Evolutionary conservation across 23 red algal species (phyloP).

Genomic region (Gracilaria domingensis): DNA sequence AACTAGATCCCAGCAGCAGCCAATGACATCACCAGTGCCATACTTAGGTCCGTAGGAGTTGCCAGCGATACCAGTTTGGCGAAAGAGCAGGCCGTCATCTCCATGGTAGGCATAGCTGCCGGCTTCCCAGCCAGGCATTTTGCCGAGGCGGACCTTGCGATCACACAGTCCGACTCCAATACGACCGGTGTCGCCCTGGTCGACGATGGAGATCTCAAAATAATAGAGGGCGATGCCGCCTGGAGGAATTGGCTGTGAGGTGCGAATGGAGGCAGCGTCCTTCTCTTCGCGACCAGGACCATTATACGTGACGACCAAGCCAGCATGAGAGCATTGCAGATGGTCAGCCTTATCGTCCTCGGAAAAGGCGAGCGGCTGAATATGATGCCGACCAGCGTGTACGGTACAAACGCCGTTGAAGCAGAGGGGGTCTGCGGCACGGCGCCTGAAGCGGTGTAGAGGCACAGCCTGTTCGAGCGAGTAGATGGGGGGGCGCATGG

Average conservation of each 20-base stretch:
- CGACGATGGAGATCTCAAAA: conserved; percentile 89
- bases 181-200: conserved; percentile 80
- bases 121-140: conserved; percentile 95
- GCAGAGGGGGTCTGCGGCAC: conserved; percentile 59
- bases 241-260: conserved; percentile 69
- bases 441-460: conserved; percentile 46
- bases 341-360: conserved; percentile 68
- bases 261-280: conserved; percentile 92
- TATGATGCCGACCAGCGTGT: background rate
- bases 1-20: conserved; percentile 94
- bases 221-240: conserved; percentile 85
- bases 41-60: conserved; percentile 93
- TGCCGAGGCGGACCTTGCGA: conserved; percentile 77
- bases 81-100: conserved; percentile 96
- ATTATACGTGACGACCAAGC: conserved; percentile 68
- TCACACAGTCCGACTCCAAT: conserved; percentile 95
- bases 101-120: conserved; percentile 92
- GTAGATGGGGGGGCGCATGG: conserved; percentile 66
- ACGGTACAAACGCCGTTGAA: conserved; percentile 63
- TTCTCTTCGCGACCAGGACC: conserved; percentile 86
- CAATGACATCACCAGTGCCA: conserved; percentile 88
- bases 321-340: conserved; percentile 53
- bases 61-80: conserved; percentile 81
- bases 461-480: conserved; percentile 37
- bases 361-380: conserved; percentile 44